phyloP scores from a whole-genome alignment of 164 flowering plant genomes.

The Santalum album region DNA sequence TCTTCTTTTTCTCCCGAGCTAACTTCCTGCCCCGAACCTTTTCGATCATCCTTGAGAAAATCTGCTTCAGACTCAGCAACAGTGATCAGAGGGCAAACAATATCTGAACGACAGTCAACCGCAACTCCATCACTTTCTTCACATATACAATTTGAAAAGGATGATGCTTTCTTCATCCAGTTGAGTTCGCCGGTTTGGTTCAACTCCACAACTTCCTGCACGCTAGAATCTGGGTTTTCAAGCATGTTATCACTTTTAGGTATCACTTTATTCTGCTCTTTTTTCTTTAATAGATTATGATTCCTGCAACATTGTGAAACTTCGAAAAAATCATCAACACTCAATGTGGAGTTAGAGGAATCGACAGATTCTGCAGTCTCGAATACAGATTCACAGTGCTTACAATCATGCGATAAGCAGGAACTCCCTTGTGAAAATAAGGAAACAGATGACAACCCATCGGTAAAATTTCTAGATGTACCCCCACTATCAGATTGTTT shows the following conservation, averaged over 20 bases:
- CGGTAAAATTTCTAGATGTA: conserved; percentile 5
- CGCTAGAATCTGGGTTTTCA: conserved; percentile 21
- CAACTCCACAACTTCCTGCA: conserved; percentile 9
- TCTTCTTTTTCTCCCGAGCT: conserved; percentile 31
- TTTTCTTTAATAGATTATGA: conserved; percentile 7
- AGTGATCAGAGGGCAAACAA: conserved; percentile 9
- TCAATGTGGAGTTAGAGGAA: conserved; percentile 8
- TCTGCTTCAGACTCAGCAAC: conserved; percentile 19
- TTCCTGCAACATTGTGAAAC: conserved; percentile 33
- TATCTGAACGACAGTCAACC: conserved; percentile 13
- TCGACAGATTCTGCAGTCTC: conserved; percentile 14
- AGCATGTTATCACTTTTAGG: conserved; percentile 23
- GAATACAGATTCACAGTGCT: not conserved
- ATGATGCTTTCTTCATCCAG: conserved; percentile 19
- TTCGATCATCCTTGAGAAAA: conserved; percentile 37
- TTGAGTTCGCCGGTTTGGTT: conserved; percentile 20
- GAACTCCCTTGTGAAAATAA: conserved; percentile 10
- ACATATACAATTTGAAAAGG: conserved; percentile 7
- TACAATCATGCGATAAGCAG: conserved; percentile 10
- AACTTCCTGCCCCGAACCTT: conserved; percentile 21
- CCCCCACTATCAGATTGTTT: conserved; percentile 11
- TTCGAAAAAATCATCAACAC: conserved; percentile 62
- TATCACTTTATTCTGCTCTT: conserved; percentile 10
- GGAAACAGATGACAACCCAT: conserved; percentile 11
- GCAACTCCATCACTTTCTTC: conserved; percentile 16